Base-by-base conservation (phyloP, 176 grass and related monocot genomes). In the Bromus sterilis region DNA sequence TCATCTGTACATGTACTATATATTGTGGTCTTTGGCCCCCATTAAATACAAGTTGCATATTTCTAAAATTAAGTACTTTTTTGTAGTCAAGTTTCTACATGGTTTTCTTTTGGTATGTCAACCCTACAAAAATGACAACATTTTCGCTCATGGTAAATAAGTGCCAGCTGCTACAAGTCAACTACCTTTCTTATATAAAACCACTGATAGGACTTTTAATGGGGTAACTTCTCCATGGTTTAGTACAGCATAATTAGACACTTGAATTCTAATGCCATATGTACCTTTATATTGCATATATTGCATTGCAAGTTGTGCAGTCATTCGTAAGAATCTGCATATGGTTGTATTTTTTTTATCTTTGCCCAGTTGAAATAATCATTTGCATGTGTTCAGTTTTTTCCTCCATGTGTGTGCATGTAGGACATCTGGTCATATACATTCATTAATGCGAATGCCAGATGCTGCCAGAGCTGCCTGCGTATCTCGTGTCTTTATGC, bases 341-440 rank as follows among this genome's bases (percentile, higher is more conserved):
- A 18, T 48, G 2, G 14, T 48, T 48, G 5, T 48, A 48, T 48
- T 48, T 2, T 15, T 18, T 48, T 48, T n/a, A n/a, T 48, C 14
- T 15, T 48, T 48, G 44, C 15, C 42, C 25, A 73, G 16, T 71
- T 31, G 26, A 6, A 44, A 74, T 20, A 28, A 51, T 39, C 21
- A 39, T 48, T 48, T 40, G 11, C 13, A n/a, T 7, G 25, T 69
- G 34, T 69, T 37, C 30, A 71, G 14, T 11, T 15, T 33, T 41
- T 30, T n/a, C n/a, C 21, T 60, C 66, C 23, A 36, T 66, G 33
- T 3, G 76, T 55, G 37, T 78, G 36, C 34, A 61, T 44, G 56
- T 37, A 78, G 75, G 75, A 62, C 56, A 56, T 75, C 21, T 75
- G 31, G 72, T 75, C 48, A 9, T 36, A 56, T 75, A 75, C 72